These are phyloP conservation scores for Candida nanaspora DNA, from an alignment of 805 yeast genomes.

Conservation along the genomic window DNA sequence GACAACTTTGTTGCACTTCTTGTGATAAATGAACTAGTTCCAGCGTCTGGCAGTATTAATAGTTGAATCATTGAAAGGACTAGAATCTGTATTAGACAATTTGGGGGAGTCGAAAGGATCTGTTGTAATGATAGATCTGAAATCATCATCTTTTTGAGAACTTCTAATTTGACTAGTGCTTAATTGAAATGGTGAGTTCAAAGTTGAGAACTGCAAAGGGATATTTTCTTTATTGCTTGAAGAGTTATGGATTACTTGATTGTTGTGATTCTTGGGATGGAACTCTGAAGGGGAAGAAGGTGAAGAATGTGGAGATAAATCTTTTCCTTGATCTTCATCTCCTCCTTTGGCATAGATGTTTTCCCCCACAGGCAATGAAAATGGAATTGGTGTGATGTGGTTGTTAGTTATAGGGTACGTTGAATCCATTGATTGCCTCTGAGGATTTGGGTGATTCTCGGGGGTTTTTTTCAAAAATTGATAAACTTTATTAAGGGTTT, in stretches of 20 bases:
- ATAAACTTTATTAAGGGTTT: neutral
- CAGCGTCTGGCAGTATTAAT: conserved; percentile 11
- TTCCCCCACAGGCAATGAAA: neutral
- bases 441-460: neutral
- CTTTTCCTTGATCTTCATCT: no score
- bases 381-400: neutral
- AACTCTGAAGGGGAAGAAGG: neutral
- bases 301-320: no score
- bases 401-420: neutral
- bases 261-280: no score
- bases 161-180: neutral
- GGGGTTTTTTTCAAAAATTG: neutral
- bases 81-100: neutral
- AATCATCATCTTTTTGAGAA: neutral
- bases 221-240: neutral
- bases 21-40: no score
- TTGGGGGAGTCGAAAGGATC: no score
- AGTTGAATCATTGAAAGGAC: conserved; percentile 9
- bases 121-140: neutral
- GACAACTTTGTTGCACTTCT: no score
- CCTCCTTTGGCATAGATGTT: no score
- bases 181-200: neutral
- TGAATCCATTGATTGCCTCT: neutral
- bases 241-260: no score
- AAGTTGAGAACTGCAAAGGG: no score